phyloP scores from a whole-genome alignment of 164 flowering plant species.

The Protea cynaroides region DNA sequence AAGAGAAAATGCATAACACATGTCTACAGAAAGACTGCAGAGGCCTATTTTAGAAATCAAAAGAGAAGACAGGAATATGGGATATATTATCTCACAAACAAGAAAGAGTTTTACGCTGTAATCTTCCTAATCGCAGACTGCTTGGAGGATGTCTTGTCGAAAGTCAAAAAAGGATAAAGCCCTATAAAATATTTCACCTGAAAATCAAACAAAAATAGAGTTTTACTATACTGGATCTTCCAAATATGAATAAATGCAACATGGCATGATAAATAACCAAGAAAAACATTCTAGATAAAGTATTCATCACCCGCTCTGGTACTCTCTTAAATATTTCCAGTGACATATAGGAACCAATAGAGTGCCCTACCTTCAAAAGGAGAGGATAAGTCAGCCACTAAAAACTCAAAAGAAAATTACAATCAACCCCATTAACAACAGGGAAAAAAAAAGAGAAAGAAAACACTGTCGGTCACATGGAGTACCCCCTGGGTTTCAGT shows the following conservation, averaged over 20 bases:
- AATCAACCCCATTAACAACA: neutral
- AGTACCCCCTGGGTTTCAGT: no score
- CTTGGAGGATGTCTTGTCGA: constrained; percentile 42
- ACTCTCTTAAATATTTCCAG: constrained; percentile 57
- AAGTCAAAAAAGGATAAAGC: constrained; percentile 76
- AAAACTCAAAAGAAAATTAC: neutral
- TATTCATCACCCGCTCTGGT: constrained; percentile 52
- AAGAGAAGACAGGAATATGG: neutral
- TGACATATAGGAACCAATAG: constrained; percentile 85
- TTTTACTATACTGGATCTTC: constrained; percentile 3
- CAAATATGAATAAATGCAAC: constrained; percentile 1
- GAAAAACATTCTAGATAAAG: neutral
- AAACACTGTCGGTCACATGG: neutral
- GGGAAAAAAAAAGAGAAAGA: neutral
- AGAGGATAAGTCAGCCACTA: constrained; percentile 9
- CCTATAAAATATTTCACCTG: constrained; percentile 67
- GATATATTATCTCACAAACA: constrained; percentile 5
- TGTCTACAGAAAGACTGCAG: neutral
- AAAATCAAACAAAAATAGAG: constrained; percentile 6
- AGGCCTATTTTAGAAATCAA: neutral
- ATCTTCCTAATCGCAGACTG: constrained; percentile 55
- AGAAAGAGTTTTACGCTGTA: constrained; percentile 42
- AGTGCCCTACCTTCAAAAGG: constrained; percentile 77
- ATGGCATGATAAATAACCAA: neutral
- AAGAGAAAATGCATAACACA: neutral